Percentiles rank a stretch among this genome's conserved stretches.
Conservation (phyloP, 2,329 filamentous ascomycete species). For the Leptosphaerulina australis region DNA sequence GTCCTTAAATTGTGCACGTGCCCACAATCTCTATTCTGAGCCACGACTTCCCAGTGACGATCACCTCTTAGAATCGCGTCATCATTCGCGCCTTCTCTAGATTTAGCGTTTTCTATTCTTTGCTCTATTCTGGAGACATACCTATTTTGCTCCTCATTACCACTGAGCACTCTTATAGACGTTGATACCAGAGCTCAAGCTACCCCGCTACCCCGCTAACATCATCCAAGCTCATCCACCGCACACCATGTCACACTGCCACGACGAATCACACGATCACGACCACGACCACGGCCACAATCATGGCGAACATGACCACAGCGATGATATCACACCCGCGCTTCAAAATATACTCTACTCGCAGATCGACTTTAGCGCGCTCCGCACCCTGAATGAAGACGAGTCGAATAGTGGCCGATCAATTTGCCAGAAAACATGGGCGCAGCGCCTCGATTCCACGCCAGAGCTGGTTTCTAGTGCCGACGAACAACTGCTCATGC, state of each 20-base stretch:
- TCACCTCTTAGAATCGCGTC: background rate
- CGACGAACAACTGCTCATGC: constrained; percentile 93
- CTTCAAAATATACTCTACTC: constrained; percentile 90
- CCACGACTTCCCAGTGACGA: background rate
- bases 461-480: constrained; percentile 84
- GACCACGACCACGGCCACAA: constrained; percentile 70
- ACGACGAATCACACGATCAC: constrained; percentile 26
- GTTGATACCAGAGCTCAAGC: constrained; percentile 25
- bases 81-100: background rate
- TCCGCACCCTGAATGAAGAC: constrained; percentile 85
- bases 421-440: constrained; percentile 90
- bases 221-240: constrained; percentile 13
- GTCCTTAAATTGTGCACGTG: constrained; percentile 4
- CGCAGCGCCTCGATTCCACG: constrained; percentile 70
- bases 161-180: constrained; percentile 6
- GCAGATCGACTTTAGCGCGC: constrained; percentile 85
- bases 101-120: no score
- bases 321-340: constrained; percentile 88
- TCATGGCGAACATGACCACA: constrained; percentile 91
- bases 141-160: background rate
- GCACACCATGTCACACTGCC: constrained; percentile 39
- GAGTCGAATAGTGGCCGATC: constrained; percentile 69
- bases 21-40: background rate
- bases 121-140: background rate
- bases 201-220: constrained; percentile 42